Evolutionary conservation across 495 filamentous ascomycete species (phyloP).

Genomic region (Thozetella sp.): DNA sequence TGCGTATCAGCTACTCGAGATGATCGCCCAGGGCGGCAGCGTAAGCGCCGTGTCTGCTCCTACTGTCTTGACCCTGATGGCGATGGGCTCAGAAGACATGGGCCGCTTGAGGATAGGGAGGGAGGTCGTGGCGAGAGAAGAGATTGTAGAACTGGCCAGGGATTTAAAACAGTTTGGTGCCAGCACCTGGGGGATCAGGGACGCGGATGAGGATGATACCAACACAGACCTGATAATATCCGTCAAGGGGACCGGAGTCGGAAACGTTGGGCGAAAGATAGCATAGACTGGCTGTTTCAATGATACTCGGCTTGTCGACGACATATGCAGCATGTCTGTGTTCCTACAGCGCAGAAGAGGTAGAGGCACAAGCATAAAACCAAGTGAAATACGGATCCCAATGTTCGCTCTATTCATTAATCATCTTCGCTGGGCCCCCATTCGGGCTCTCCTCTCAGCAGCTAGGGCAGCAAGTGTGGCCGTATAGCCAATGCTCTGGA

Average conservation of each 20-base stretch:
- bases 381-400: neutral
- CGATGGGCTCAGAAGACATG: constrained; percentile 80
- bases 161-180: constrained; percentile 85
- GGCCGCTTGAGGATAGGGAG: constrained; percentile 62
- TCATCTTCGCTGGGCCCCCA: constrained; percentile 18
- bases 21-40: constrained; percentile 80
- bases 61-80: constrained; percentile 86
- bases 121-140: constrained; percentile 78
- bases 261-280: constrained; percentile 94
- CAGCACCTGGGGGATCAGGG: constrained; percentile 82
- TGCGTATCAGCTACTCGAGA: constrained; percentile 86
- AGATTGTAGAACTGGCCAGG: constrained; percentile 74
- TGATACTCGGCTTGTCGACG: neutral
- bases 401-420: constrained; percentile 3
- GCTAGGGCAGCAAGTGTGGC: constrained; percentile 46
- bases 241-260: constrained; percentile 90
- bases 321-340: neutral
- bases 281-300: constrained; percentile 53
- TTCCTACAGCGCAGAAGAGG: neutral
- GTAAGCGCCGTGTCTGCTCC: constrained; percentile 67
- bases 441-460: constrained; percentile 41
- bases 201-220: constrained; percentile 65
- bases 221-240: constrained; percentile 80
- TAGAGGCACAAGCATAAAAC: neutral
- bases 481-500: constrained; percentile 51